Evolutionary conservation across 768 basidiomycete species (phyloP).

Genomic region (Mycena floridula): DNA sequence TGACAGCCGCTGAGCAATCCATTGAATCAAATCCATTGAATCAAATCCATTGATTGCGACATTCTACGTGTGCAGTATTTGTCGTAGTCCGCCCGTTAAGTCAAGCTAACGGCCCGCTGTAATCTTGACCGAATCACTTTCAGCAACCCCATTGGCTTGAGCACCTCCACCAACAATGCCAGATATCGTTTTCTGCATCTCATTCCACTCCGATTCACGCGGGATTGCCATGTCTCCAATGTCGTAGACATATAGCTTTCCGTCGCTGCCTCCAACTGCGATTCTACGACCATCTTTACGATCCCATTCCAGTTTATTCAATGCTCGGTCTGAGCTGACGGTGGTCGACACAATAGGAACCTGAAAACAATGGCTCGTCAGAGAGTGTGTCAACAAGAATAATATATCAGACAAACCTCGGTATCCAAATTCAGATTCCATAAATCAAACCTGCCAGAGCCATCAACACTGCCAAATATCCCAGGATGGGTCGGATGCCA

Average conservation of each 20-base stretch:
- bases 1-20: too few species aligned
- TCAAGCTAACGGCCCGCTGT: too few species aligned
- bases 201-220: conserved; percentile 89
- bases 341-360: conserved; percentile 87
- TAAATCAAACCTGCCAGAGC: conserved; percentile 90
- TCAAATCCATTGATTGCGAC: too few species aligned
- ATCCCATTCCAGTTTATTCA: conserved; percentile 97
- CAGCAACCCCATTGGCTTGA: conserved; percentile 43
- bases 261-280: conserved; percentile 89
- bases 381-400: too few species aligned
- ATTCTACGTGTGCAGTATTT: too few species aligned
- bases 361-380: conserved; percentile 32
- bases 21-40: too few species aligned
- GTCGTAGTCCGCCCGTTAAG: too few species aligned
- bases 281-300: conserved; percentile 85
- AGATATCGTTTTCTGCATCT: conserved; percentile 82
- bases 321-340: conserved; percentile 72
- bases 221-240: conserved; percentile 88
- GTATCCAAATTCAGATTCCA: conserved; percentile 98
- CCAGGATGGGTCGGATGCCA: conserved; percentile 98
- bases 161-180: conserved; percentile 59
- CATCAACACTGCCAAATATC: conserved; percentile 89
- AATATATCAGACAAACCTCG: conserved; percentile 54
- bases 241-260: conserved; percentile 90
- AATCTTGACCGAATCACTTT: too few species aligned